phyloP scores from a whole-genome alignment of 1,284 basidiomycete genomes.

The Bjerkandera adusta region DNA sequence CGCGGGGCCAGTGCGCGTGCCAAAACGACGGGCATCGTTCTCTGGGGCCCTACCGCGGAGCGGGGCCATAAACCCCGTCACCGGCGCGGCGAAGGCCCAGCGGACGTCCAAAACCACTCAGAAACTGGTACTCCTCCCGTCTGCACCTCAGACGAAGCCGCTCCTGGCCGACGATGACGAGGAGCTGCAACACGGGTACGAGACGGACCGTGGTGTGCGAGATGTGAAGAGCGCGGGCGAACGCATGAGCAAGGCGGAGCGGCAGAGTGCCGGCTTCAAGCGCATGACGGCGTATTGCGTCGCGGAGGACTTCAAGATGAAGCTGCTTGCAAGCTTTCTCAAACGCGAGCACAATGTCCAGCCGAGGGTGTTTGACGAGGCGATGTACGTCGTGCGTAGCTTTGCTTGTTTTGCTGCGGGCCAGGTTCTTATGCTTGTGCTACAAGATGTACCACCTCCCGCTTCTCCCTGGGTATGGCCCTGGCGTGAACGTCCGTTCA shows the following conservation, averaged over 20 bases:
- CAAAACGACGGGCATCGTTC: slow-evolving; percentile 25
- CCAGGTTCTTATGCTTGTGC: slow-evolving; percentile 8
- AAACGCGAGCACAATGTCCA: slow-evolving; percentile 92
- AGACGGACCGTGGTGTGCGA: slow-evolving; percentile 61
- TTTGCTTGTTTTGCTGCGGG: slow-evolving; percentile 7
- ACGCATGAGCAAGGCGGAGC: slow-evolving; percentile 75
- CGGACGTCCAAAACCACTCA: slow-evolving; percentile 91
- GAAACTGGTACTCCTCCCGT: slow-evolving; percentile 89
- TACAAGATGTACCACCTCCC: slow-evolving; percentile 95
- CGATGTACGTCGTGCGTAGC: slow-evolving; percentile 79
- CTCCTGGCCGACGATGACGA: slow-evolving; percentile 55
- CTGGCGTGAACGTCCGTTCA: slow-evolving; percentile 80
- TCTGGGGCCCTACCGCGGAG: slow-evolving; percentile 25
- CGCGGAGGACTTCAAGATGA: slow-evolving; percentile 81
- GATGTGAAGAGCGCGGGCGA: slow-evolving; percentile 80
- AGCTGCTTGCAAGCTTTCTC: slow-evolving; percentile 77
- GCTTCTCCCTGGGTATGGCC: slow-evolving; percentile 88
- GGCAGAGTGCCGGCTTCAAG: slow-evolving; percentile 72
- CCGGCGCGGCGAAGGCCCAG: slow-evolving; percentile 41
- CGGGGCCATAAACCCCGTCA: slow-evolving; percentile 22
- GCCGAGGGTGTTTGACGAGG: slow-evolving; percentile 91
- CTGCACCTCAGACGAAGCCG: slow-evolving; percentile 87
- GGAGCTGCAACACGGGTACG: slow-evolving; percentile 57
- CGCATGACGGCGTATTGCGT: slow-evolving; percentile 87
- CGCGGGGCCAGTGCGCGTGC: slow-evolving; percentile 5